Base-by-base conservation (phyloP, 345 rosid species). In the Aegle marmelos region DNA sequence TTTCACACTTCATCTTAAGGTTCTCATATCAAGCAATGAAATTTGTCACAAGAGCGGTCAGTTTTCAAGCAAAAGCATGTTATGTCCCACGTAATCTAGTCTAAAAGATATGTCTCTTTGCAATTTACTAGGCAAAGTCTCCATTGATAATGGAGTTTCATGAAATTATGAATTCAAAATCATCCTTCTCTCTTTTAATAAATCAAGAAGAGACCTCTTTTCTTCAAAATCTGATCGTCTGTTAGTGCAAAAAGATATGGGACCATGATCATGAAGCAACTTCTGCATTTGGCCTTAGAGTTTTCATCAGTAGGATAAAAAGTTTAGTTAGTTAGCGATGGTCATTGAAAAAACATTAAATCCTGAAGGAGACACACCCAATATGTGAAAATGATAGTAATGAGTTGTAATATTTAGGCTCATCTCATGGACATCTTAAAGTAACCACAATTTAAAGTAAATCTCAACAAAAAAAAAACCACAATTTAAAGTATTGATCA, bases 201-300 rank as follows among this genome's bases (percentile, higher is more conserved):
- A 57, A n/a, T 73, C 37, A 60, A 60, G 57, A 39, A 67, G 28
- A 11, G 24, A 58, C 76, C 27, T 39, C 11, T 73, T 41, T 39
- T 59, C 68, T 72, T 72, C n/a, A 24, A 72, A 72, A 73, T 73
- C 36, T 59, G 67, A 73, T 58, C 62, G 1, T 54, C 45, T 56
- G 63, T n/a, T 72, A 13, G n/a, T 2, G 27, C 64, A 58, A 36
- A 57, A 72, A 58, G 37, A 56, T 7, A 25, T 60, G 76, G 65
- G 57, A 39, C 68, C 68, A 59, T 60, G 7, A 9, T 34, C n/a
- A 34, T 36, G 19, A 9, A 73, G 9, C 65, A 73, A 24, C 56
- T 8, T 4, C 6, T 34, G 65, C 36, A 31, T 45, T 11, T 45
- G 50, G 63, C 64, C 50, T 57, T 21, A 72, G 33, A 33, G 34